Percentiles rank a stretch among this genome's conserved stretches.
Evolutionary conservation across 768 basidiomycete species (phyloP).

Genomic region (Suillus lakei): DNA sequence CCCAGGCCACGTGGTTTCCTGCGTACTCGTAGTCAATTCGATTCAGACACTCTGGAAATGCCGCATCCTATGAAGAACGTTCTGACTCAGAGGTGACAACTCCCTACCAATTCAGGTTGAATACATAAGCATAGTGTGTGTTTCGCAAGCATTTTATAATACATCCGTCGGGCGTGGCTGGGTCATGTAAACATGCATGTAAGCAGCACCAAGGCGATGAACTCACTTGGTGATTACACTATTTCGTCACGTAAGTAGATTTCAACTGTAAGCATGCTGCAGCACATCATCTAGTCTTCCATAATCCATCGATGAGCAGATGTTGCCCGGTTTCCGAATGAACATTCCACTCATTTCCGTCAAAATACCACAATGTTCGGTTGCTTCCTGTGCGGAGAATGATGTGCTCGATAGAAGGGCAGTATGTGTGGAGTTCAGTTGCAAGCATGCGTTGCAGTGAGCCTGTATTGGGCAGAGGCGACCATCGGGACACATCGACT

Average conservation of each 20-base stretch:
- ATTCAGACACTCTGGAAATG: conserved; percentile 23
- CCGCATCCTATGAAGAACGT: conserved; percentile 35
- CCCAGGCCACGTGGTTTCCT: conserved; percentile 37
- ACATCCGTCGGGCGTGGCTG: conserved; percentile 26
- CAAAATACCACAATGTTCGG: conserved; percentile 34
- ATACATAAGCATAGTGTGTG: conserved; percentile 33
- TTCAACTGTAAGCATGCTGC: conserved; percentile 7
- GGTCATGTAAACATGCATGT: conserved; percentile 22
- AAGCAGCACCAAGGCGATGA: conserved; percentile 29
- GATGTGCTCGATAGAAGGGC: conserved; percentile 38
- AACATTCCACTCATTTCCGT: conserved; percentile 41
- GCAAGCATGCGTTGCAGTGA: conserved; percentile 40
- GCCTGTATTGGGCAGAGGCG: conserved; percentile 32
- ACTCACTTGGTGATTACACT: conserved; percentile 26
- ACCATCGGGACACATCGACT: conserved; percentile 42
- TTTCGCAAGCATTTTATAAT: conserved; percentile 29
- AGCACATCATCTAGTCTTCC: conserved; percentile 29
- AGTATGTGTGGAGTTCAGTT: conserved; percentile 44
- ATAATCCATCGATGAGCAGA: conserved; percentile 32
- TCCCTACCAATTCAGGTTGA: conserved; percentile 25
- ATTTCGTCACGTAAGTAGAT: conserved; percentile 30
- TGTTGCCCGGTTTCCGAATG: conserved; percentile 32
- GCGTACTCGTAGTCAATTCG: conserved; percentile 35
- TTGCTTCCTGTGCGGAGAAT: conserved; percentile 38
- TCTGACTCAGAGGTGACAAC: conserved; percentile 26